Evolutionary conservation across 345 rosid genomes (phyloP), one percentile per base, ranked within the genome.

Genomic region (Limnanthes douglasii): DNA sequence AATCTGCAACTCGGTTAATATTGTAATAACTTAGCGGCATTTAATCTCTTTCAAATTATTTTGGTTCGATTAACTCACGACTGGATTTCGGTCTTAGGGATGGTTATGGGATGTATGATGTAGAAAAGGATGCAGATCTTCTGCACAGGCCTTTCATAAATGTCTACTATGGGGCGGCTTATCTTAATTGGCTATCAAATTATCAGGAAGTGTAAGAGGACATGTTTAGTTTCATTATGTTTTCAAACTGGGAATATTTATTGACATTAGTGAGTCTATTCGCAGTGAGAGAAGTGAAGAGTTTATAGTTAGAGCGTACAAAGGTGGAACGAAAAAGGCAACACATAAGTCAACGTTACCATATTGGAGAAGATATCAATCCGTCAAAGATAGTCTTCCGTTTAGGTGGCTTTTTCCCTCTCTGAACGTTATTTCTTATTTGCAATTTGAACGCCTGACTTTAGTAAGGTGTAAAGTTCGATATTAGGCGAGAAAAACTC

Each of bases 141-240:
- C 65, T 90, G 13, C 81, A 60, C 60, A 69, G 69, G 55, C 98
- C 95, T 37, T 78, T 90, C 25, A 69, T 66, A 28, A 77, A 69
- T 39, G 73, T 84, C 12, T 90, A 90, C 50, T 73, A 76, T 49
- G 98, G 86, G 39, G 82, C 88, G 48, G 92, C 98, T 42, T 81
- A 74, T 69, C 72, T 90, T 37, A 60, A 62, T 60, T 80, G 85
- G 86, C 45, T 90, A 52, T 72, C 84, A 32, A 65, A 70, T 46
- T 80, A 69, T 25, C 76, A 77, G 48, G 52, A 65, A 26, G 59
- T 41, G 98, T 90, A 56, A 66, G 76, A 40, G 24, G 21, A 33
- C 37, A 21, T 14, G 11, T 32, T 10, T 13, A 46, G 11, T 3
- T 22, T 10, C 42, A 17, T 21, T 29, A 4, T 24, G 16, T 2